Conservation (phyloP, 768 basidiomycete species). For the Tricholoma flavovirens region DNA sequence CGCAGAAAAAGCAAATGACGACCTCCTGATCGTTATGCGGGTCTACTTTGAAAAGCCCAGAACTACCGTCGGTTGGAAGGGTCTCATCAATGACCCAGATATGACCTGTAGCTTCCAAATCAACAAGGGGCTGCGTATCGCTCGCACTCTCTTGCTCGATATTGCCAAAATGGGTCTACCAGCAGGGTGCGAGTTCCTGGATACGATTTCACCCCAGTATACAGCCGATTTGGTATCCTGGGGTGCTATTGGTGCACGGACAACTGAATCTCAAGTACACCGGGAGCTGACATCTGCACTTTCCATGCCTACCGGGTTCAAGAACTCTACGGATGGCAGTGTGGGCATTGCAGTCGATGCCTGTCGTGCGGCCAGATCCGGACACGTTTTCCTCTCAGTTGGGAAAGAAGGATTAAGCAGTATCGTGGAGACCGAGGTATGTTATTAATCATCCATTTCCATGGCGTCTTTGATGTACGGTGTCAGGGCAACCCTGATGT, state of each 20-base stretch:
- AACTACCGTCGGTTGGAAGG: slow-evolving; percentile 98
- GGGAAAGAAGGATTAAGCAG: slow-evolving; percentile 94
- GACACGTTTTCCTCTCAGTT: slow-evolving; percentile 94
- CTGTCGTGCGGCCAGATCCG: slow-evolving; percentile 83
- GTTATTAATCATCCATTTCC: slow-evolving; percentile 11
- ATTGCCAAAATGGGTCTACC: slow-evolving; percentile 89
- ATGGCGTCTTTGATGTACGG: not conserved
- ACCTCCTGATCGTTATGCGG: slow-evolving; percentile 93
- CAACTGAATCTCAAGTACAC: slow-evolving; percentile 91
- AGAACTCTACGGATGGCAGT: slow-evolving; percentile 95
- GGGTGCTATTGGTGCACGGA: slow-evolving; percentile 94
- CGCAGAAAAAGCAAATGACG: slow-evolving; percentile 73
- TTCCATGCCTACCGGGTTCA: slow-evolving; percentile 98
- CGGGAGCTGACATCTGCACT: slow-evolving; percentile 81
- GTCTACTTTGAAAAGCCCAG: slow-evolving; percentile 98
- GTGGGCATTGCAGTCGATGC: slow-evolving; percentile 92
- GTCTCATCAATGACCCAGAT: slow-evolving; percentile 95
- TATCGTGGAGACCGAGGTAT: slow-evolving; percentile 89
- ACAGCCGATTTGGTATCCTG: slow-evolving; percentile 87
- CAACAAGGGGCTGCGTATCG: slow-evolving; percentile 90
- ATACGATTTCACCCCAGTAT: slow-evolving; percentile 65
- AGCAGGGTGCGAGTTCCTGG: slow-evolving; percentile 94
- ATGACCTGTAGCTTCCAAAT: slow-evolving; percentile 93
- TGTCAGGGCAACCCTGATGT: slow-evolving; percentile 82
- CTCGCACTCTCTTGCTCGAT: slow-evolving; percentile 82